These are phyloP conservation scores for Brassica napus DNA, from an alignment of 345 rosid species.

Conservation along the genomic window Da-Ae NC_063436.1:3265001-3265500, in stretches of 20 bases:
- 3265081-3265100: conserved; percentile 72
- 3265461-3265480: too few species aligned
- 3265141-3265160: conserved; percentile 24
- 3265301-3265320: conserved; percentile 40
- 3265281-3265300: conserved; percentile 40
- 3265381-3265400: conserved; percentile 45
- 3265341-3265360: conserved; percentile 46
- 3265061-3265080: conserved; percentile 51
- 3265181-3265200: conserved; percentile 44
- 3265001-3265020: conserved; percentile 12
- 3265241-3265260: conserved; percentile 40
- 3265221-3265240: conserved; percentile 23
- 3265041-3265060: conserved; percentile 41
- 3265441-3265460: conserved; percentile 32
- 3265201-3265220: conserved; percentile 37
- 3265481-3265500: not conserved
- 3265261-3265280: conserved; percentile 39
- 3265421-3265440: conserved; percentile 85
- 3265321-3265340: conserved; percentile 52
- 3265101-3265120: conserved; percentile 61
- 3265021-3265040: conserved; percentile 15
- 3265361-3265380: conserved; percentile 28
- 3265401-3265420: conserved; percentile 41
- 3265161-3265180: conserved; percentile 29
- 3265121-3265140: conserved; percentile 44